These are phyloP conservation scores for Zoysia japonica DNA, from an alignment of 176 grass and related monocot species.

Conservation along the genomic window DNA sequence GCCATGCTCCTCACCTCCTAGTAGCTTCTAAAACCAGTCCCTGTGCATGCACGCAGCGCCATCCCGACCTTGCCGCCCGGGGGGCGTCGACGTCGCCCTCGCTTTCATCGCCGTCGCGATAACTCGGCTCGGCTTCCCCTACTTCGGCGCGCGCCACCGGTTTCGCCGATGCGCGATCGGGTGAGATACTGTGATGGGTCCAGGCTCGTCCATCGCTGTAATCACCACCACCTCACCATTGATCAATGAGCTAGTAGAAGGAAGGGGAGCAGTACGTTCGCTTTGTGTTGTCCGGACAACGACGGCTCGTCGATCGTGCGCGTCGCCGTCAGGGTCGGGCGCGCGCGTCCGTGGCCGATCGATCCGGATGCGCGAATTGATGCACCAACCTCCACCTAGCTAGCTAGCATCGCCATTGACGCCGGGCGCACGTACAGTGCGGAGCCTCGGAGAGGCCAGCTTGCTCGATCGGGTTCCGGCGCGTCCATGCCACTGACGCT, in stretches of 20 bases:
- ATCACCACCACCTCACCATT: no score
- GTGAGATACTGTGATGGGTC: no score
- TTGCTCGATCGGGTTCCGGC: background rate
- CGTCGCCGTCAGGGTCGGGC: background rate
- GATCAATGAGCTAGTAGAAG: no score
- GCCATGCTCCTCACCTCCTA: no score
- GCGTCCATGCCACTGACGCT: background rate
- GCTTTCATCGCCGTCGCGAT: background rate
- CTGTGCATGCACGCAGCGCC: conserved; percentile 38
- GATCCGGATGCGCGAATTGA: conserved; percentile 36
- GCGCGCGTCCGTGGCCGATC: no score
- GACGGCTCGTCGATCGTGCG: background rate
- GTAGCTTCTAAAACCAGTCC: background rate
- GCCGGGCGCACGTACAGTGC: background rate
- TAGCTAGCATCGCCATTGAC: background rate
- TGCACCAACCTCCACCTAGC: conserved; percentile 29
- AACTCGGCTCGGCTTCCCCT: background rate
- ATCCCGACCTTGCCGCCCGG: background rate
- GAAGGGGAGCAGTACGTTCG: background rate
- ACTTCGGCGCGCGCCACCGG: conserved; percentile 34
- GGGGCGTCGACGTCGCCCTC: background rate
- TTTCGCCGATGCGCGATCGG: background rate
- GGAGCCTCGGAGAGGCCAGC: conserved; percentile 14
- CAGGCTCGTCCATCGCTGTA: no score
- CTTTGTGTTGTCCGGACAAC: background rate